These are phyloP conservation scores for Bjerkandera adusta DNA, from an alignment of 1,284 basidiomycete species.

Conservation along the genomic window DNA sequence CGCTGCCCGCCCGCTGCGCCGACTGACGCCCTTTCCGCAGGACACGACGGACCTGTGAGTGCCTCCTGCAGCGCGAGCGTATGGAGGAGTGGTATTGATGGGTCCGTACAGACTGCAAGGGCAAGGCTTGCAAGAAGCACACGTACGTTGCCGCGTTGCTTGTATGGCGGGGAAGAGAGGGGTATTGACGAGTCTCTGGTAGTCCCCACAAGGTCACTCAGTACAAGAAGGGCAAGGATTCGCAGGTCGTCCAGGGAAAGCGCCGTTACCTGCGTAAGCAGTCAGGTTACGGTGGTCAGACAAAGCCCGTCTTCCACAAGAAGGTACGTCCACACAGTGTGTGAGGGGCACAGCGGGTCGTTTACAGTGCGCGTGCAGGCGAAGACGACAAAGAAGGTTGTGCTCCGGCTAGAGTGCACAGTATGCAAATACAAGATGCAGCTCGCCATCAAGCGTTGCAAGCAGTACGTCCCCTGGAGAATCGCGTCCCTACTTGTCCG, in stretches of 20 bases:
- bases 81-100: constrained; percentile 18
- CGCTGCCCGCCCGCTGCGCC: constrained; percentile 4
- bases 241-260: constrained; percentile 97
- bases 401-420: constrained; percentile 96
- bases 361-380: constrained; percentile 48
- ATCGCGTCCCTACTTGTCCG: background rate
- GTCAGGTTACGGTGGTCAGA: constrained; percentile 99
- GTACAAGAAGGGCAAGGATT: constrained; percentile 99
- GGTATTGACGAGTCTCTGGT: constrained; percentile 7
- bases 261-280: constrained; percentile 99
- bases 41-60: constrained; percentile 83
- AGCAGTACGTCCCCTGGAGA: constrained; percentile 77
- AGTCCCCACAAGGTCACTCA: constrained; percentile 96
- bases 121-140: constrained; percentile 98
- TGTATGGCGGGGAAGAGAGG: background rate
- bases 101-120: constrained; percentile 82
- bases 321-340: constrained; percentile 57
- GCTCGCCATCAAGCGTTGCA: constrained; percentile 96
- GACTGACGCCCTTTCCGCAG: constrained; percentile 37
- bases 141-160: constrained; percentile 58
- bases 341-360: background rate
- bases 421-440: constrained; percentile 99
- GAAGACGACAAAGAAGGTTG: constrained; percentile 99
- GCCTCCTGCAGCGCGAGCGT: no score
- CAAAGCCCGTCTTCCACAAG: constrained; percentile 99